Base-by-base conservation (phyloP, 2,329 filamentous ascomycete species). In the Neopestalotiopsis rosae region DNA sequence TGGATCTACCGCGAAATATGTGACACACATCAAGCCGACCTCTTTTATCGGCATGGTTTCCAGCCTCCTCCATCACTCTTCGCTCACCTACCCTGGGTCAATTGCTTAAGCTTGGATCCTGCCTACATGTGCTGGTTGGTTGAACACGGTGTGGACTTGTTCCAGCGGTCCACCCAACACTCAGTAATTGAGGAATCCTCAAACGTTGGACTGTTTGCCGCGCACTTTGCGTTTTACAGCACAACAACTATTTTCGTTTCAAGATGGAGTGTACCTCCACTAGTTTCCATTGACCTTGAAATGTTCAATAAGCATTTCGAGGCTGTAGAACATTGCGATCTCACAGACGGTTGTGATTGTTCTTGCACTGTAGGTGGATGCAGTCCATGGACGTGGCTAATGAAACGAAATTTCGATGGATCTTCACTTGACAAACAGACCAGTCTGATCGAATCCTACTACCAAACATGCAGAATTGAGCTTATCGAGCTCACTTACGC, bases 71-170 rank as follows among this genome's bases (percentile, higher is more conserved):
- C n/a, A 12, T 13, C 20, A 1, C 13, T 58, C 2, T 58, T 58
- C 30, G 14, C 56, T 1, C 20, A 14, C n/a, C 56, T 58, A 28
- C 20, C 24, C 7, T 58, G 5, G 24, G 2, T 28, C 13, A 58
- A 2, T 1, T 9, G 13, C 5, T 14, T 3, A 5, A 1, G 2
- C 1, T 2, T 49, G 13, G 2, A 1, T 49, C 13, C 5, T 28
- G 9, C 14, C 14, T 58, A 58, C 6, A 58, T 30, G 10, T 32
- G 56, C 20, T 58, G 56, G 56, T 17, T 28, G 20, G 7, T 28
- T 28, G 56, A 28, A 3, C 56, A 58, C 56, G 56, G 56, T 58
- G 56, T 32, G 7, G 56, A 58, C 10, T 1, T 58, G 30, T 30
- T 58, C 56, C 28, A 28, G 13, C 24, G n/a, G 13, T 32, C 56